These are phyloP conservation scores for Lithospermum erythrorhizon DNA, from an alignment of 257 asterid species.

Conservation along the genomic window DNA sequence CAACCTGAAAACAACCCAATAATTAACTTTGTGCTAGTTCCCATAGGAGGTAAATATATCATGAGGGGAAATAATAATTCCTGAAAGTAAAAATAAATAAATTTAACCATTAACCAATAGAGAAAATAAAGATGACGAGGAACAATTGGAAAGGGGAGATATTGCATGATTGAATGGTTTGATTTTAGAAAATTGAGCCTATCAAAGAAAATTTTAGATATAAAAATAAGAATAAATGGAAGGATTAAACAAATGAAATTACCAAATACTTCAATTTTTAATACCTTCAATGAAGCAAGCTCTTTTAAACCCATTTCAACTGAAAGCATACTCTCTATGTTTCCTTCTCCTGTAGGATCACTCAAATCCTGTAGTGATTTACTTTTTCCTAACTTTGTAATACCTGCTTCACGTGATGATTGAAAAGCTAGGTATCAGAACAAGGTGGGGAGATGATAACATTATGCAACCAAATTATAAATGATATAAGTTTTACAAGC, in stretches of 20 bases:
- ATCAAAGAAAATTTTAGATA: not conserved
- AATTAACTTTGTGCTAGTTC: not conserved
- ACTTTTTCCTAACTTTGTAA: constrained; percentile 39
- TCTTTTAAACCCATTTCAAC: constrained; percentile 94
- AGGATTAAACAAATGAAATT: constrained; percentile 8
- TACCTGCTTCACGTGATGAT: constrained; percentile 38
- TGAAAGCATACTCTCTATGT: constrained; percentile 89
- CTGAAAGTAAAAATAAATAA: not conserved
- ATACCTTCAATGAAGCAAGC: constrained; percentile 83
- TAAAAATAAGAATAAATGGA: not conserved
- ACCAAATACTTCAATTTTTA: not conserved
- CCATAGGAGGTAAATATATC: not conserved
- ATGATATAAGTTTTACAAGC: not conserved
- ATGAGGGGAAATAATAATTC: not conserved
- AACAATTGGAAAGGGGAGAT: too few relatives aligned
- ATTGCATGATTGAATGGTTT: not conserved
- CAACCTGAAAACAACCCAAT: constrained; percentile 43
- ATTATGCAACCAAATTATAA: not conserved
- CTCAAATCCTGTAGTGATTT: constrained; percentile 60
- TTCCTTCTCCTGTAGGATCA: constrained; percentile 92
- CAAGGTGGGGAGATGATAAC: not conserved
- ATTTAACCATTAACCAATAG: too few relatives aligned
- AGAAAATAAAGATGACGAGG: too few relatives aligned
- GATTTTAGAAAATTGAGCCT: too few relatives aligned
- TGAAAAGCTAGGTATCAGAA: not conserved